phyloP scores from a whole-genome alignment of 2,329 filamentous ascomycete species.

The Periconia sp. region DNA sequence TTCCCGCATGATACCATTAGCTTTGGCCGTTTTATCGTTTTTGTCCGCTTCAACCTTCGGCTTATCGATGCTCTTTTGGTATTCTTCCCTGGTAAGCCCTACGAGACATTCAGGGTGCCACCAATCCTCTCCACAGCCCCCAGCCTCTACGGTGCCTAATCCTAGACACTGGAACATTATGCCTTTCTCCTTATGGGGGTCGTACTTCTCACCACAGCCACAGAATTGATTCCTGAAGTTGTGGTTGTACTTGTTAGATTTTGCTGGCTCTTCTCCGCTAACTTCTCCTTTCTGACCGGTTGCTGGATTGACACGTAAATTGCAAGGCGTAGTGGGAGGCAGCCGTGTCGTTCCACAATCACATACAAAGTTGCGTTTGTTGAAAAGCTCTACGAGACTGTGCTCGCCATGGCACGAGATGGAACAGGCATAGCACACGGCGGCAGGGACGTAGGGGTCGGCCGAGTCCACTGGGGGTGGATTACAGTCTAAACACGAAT shows the following conservation, averaged over 20 bases:
- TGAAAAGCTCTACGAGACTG: constrained; percentile 91
- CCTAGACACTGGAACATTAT: constrained; percentile 99
- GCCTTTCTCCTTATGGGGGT: constrained; percentile 84
- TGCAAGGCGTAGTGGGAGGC: constrained; percentile 70
- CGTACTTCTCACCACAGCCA: constrained; percentile 83
- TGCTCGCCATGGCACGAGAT: constrained; percentile 97
- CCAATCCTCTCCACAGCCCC: constrained; percentile 96
- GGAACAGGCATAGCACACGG: constrained; percentile 94
- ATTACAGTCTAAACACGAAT: constrained; percentile 92
- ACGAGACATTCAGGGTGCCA: constrained; percentile 93
- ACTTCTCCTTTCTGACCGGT: constrained; percentile 78
- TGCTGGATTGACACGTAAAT: constrained; percentile 68
- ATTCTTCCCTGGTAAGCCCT: constrained; percentile 75
- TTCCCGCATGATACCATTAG: constrained; percentile 16
- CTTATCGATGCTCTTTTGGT: constrained; percentile 50
- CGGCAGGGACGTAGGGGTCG: constrained; percentile 71
- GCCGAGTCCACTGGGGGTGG: constrained; percentile 67
- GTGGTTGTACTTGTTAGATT: constrained; percentile 87
- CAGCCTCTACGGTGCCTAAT: constrained; percentile 74
- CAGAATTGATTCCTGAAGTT: constrained; percentile 95
- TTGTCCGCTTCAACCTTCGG: constrained; percentile 13
- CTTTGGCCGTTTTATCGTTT: constrained; percentile 3
- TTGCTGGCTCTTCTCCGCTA: constrained; percentile 70
- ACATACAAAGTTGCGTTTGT: constrained; percentile 92
- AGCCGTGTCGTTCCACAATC: constrained; percentile 91